Conservation (phyloP, 2,329 filamentous ascomycete species). For the Epichloe hybrida region DNA sequence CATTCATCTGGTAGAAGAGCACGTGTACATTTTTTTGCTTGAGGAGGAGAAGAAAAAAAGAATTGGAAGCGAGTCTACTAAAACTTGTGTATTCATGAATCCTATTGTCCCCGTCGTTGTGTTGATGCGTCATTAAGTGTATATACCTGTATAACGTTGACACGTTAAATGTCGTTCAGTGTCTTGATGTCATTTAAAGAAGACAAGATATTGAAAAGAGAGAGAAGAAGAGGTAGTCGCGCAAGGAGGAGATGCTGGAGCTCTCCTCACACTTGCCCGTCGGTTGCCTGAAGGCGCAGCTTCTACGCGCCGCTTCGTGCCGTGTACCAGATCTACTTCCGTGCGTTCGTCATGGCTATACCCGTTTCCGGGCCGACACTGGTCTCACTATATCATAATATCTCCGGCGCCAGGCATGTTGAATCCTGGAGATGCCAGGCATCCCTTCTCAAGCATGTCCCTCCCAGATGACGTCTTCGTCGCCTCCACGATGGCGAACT, state of each 20-base stretch:
- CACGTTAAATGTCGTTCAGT: neutral
- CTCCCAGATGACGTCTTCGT: slow-evolving; percentile 13
- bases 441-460: slow-evolving; percentile 8
- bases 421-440: slow-evolving; percentile 11
- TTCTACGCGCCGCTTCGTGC: neutral
- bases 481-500: slow-evolving; percentile 48
- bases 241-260: too few species aligned
- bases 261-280: too few species aligned
- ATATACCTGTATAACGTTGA: neutral
- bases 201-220: too few species aligned
- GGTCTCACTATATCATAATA: slow-evolving; percentile 15
- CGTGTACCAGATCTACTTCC: neutral
- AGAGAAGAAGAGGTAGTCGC: too few species aligned
- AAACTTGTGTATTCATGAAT: neutral
- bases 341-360: too few species aligned
- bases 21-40: neutral
- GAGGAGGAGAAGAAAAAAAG: neutral
- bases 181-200: neutral
- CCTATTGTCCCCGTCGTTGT: neutral
- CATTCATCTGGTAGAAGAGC: neutral
- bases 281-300: too few species aligned
- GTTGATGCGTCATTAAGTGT: neutral
- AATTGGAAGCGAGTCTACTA: neutral
- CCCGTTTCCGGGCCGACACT: slow-evolving; percentile 2
- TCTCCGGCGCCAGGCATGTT: slow-evolving; percentile 17